phyloP scores from a whole-genome alignment of 2,329 filamentous ascomycete species.

The Fusarium torulosum region DNA sequence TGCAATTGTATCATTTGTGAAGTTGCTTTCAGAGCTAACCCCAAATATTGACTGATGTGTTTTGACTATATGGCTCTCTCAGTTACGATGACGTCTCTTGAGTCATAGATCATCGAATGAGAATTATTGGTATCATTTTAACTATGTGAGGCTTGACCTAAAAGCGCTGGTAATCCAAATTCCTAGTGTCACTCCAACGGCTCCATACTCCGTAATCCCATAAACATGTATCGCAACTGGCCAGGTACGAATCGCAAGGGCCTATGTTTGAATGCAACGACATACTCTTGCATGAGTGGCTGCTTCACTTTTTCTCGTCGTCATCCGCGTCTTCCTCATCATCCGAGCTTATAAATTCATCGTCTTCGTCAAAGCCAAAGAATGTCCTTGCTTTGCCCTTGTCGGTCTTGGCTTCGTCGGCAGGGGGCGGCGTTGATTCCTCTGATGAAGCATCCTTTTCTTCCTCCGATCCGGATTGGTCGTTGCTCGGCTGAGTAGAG shows the following conservation, averaged over 20 bases:
- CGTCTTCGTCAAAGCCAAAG: conserved; percentile 84
- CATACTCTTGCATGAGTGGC: background rate
- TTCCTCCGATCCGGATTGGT: conserved; percentile 51
- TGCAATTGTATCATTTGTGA: conserved; percentile 56
- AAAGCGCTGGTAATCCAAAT: conserved; percentile 37
- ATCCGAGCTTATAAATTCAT: conserved; percentile 79
- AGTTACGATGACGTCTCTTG: conserved; percentile 30
- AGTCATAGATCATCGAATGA: conserved; percentile 22
- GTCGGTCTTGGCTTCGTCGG: conserved; percentile 56
- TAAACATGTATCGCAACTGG: conserved; percentile 42
- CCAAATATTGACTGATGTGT: conserved; percentile 43
- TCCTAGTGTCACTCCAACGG: conserved; percentile 28
- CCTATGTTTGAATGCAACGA: background rate
- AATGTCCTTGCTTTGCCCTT: conserved; percentile 65
- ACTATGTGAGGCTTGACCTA: conserved; percentile 25
- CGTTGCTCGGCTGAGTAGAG: conserved; percentile 52
- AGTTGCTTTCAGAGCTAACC: conserved; percentile 47
- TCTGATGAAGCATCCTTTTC: conserved; percentile 58
- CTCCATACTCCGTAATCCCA: conserved; percentile 45
- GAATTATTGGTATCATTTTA: conserved; percentile 40
- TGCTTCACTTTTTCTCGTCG: conserved; percentile 49
- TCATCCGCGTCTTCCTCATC: conserved; percentile 68
- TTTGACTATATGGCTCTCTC: conserved; percentile 22
- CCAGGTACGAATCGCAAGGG: conserved; percentile 6
- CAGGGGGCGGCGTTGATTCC: conserved; percentile 63